Evolutionary conservation across 441 rosid genomes (phyloP), one percentile per base, ranked within the genome.

Genomic region (Mallotus japonicus): DNA sequence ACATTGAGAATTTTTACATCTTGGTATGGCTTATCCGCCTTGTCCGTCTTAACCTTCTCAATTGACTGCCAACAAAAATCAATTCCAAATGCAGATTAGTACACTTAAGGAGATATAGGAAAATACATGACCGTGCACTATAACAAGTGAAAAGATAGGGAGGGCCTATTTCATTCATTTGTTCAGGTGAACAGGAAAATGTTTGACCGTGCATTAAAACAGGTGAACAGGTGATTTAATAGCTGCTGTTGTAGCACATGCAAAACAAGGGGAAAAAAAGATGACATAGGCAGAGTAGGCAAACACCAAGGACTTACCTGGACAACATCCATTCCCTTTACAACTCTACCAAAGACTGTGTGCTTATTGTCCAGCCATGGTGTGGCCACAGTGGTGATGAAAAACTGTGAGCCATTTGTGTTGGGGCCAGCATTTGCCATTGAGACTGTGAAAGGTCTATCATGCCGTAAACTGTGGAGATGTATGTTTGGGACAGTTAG

Each of bases 321-420:
- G 50, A 95, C 98, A 22, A 91, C 96, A 67, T 95, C 99, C 97
- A 95, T 95, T 77, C 97, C 98, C 78, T 91, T 93, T 3, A 80
- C 84, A 53, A 91, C 97, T 87, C 95, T 86, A 73, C 99, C 99
- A 69, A 93, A 95, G 67, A 95, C 98, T 0, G 96, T 91, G 79
- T 95, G 97, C 85, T 93, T 95, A 79, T 90, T 93, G 85, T 93
- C 98, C 82, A 91, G 86, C 99, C 99, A 95, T 13, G 98, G 95
- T 24, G 98, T 95, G 44, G 97, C 99, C 72, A 91, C 99, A 6
- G 99, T 90, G 70, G 99, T 93, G 79, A 95, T 86, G 70, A 95
- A 95, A 83, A 95, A 89, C 81, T 93, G 97, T 0, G 98, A 93
- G 65, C 99, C 98, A 70, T 93, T 95, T 51, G 96, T 86, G 83